Conservation (phyloP, 371 early-diverging fungal species). For the Dichotomocladium elegans region DNA sequence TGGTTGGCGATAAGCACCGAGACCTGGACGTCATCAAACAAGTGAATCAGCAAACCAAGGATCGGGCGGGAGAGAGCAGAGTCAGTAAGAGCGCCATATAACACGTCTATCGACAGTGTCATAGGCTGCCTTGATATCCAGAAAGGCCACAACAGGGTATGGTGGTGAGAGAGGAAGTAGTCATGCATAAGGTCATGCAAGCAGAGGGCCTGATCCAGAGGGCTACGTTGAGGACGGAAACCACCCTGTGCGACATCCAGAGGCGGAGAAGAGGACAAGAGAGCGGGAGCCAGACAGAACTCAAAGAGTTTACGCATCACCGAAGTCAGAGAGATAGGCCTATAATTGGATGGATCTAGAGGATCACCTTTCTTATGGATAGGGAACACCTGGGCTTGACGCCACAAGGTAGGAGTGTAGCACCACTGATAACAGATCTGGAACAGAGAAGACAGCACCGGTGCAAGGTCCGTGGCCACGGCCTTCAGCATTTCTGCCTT, state of each 20-base stretch:
- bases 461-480: not conserved
- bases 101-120: constrained; percentile 4
- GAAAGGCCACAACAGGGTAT: constrained; percentile 13
- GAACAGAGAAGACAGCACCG: not conserved
- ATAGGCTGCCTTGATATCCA: too few relatives aligned
- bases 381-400: constrained; percentile 9
- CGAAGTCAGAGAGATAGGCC: constrained; percentile 16
- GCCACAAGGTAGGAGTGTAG: constrained; percentile 2
- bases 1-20: not conserved
- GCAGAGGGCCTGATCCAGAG: constrained; percentile 23
- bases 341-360: constrained; percentile 8
- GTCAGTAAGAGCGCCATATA: constrained; percentile 8
- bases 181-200: constrained; percentile 10
- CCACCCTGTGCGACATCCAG: constrained; percentile 26
- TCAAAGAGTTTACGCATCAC: constrained; percentile 8
- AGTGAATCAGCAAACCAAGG: constrained; percentile 1
- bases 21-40: constrained; percentile 6
- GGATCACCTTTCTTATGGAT: constrained; percentile 21
- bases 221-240: constrained; percentile 16
- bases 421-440: constrained; percentile 6
- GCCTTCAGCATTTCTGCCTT: too few relatives aligned
- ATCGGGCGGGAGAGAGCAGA: not conserved
- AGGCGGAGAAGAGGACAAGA: not conserved
- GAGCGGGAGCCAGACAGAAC: not conserved
- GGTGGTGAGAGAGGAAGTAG: not conserved